phyloP scores from a whole-genome alignment of 192 early-diverging fungal species.

The Coemansia asiatica region DNA sequence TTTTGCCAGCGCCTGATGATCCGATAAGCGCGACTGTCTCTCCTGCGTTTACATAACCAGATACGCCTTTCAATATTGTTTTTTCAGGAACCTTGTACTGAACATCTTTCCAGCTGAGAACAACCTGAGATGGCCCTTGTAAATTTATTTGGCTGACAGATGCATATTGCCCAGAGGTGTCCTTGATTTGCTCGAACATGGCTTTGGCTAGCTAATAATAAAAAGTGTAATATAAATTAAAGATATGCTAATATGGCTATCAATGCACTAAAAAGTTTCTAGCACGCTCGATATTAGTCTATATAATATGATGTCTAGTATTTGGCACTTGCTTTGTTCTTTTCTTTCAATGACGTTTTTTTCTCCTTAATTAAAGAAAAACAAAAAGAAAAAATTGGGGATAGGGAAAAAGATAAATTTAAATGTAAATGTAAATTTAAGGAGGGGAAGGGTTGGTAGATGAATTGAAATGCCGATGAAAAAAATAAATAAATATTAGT shows the following conservation, averaged over 20 bases:
- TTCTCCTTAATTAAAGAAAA: too few relatives aligned
- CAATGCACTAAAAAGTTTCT: too few relatives aligned
- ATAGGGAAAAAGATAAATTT: too few relatives aligned
- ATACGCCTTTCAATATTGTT: constrained; percentile 64
- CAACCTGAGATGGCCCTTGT: not conserved
- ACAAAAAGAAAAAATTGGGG: too few relatives aligned
- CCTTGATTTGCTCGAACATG: not conserved
- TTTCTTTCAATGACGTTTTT: too few relatives aligned
- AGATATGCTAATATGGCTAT: too few relatives aligned
- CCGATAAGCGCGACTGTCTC: constrained; percentile 87
- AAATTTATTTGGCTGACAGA: not conserved
- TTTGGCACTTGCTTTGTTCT: too few relatives aligned
- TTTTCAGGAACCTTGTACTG: constrained; percentile 10
- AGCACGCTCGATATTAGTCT: too few relatives aligned
- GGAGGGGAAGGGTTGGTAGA: not conserved
- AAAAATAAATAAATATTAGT: not conserved
- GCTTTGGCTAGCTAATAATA: not conserved
- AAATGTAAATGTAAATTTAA: too few relatives aligned
- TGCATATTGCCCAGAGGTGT: not conserved
- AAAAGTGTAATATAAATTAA: too few relatives aligned
- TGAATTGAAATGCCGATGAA: not conserved
- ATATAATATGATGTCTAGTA: too few relatives aligned
- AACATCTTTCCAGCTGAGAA: constrained; percentile 11
- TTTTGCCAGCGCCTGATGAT: constrained; percentile 88
- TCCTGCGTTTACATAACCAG: constrained; percentile 67